Conservation (phyloP, 2,329 filamentous ascomycete genomes). For the Penicillium sp. region DNA sequence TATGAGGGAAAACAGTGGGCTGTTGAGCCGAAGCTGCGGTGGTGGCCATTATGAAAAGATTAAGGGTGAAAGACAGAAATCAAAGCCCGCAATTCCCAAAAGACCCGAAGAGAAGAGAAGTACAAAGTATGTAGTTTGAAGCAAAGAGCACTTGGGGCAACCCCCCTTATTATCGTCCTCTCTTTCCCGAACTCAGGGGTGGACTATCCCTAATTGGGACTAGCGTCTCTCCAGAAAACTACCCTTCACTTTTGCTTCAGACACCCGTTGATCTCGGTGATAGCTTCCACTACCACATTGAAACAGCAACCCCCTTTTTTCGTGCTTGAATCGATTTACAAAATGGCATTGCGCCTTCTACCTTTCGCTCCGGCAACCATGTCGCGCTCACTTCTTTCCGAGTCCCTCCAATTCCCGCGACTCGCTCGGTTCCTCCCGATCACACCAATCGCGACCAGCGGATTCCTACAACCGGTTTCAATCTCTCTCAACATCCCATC, state of each 20-base stretch:
- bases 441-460: slow-evolving; percentile 52
- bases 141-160: slow-evolving; percentile 5
- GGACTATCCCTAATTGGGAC: slow-evolving; percentile 30
- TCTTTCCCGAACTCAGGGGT: slow-evolving; percentile 36
- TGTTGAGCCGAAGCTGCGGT: slow-evolving; percentile 48
- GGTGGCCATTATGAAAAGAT: slow-evolving; percentile 60
- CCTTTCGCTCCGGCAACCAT: slow-evolving; percentile 14
- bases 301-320: not conserved
- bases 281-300: not conserved
- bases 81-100: slow-evolving; percentile 5
- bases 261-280: not conserved
- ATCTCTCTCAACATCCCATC: slow-evolving; percentile 63
- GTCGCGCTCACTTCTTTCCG: slow-evolving; percentile 17
- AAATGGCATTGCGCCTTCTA: slow-evolving; percentile 32
- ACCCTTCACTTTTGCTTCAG: slow-evolving; percentile 8
- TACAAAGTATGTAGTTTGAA: slow-evolving; percentile 5
- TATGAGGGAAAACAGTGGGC: slow-evolving; percentile 74
- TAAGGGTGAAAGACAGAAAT: not conserved
- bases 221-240: slow-evolving; percentile 30
- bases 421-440: slow-evolving; percentile 36
- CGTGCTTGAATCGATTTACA: not conserved
- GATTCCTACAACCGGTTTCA: slow-evolving; percentile 58
- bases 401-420: slow-evolving; percentile 26
- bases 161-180: slow-evolving; percentile 20
- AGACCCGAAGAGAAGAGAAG: slow-evolving; percentile 8